Evolutionary conservation across 2,329 filamentous ascomycete genomes (phyloP), one percentile per base, ranked within the genome.

Genomic region (Colletotrichum orchidophilum): DNA sequence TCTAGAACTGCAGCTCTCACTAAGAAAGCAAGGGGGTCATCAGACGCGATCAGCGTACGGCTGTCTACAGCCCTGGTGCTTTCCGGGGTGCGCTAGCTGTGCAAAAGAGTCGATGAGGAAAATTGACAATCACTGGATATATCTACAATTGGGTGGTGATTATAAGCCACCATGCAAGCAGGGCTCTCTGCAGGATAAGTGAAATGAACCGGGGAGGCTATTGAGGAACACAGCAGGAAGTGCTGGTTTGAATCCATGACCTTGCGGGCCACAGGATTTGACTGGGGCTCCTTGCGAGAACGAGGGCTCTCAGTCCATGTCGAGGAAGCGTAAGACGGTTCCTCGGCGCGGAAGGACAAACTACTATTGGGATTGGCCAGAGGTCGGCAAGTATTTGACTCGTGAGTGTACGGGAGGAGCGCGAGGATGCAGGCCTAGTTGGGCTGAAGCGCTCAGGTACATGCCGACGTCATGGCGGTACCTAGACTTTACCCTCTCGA

Each of bases 121-220:
- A 29, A 3, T 15, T 58, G 24, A 18, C 29, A 46, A 49, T 53
- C 24, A 46, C 46, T 31, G 18, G 26, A 15, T 3, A 24, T 18
- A 24, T 29, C 18, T 18, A 35, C 52, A 31, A 42, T 59, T 59
- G 58, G 63, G 27, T 15, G 6, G 33, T 18, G 15, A 35, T 33
- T 63, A 21, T 31, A 63, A 42, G 68, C 58, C 68, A 68, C 64
- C 27, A 63, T 71, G 68, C 68, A 68, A 53, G 42, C 58, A 71
- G 68, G 64, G 64, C 68, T 59, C 26, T 63, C 26, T 26, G 52
- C 58, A 68, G 60, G 68, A 59, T 35, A 53, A 31, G 31, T 27
- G 26, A 58, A 35, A 49, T 59, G 33, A 11, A 7, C 11, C 21
- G 27, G 49, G n/a, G 3, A 50, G 27, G 39, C n/a, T 21, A 21